phyloP scores from a whole-genome alignment of 1,139 yeast species.

The Geotrichum carabidarum region DNA sequence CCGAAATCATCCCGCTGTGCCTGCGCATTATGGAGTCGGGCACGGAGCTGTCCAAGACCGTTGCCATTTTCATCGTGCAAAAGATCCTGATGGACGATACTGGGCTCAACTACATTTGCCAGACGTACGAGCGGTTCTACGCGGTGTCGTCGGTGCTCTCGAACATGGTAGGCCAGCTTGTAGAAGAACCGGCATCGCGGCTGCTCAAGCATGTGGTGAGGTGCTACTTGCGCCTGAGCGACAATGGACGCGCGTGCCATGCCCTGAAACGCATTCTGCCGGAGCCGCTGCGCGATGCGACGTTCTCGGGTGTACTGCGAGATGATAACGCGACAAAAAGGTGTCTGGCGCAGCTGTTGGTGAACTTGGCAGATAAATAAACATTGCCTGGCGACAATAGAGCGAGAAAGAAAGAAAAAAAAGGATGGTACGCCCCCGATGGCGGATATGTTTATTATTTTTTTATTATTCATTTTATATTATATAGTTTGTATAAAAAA shows the following conservation, averaged over 20 bases:
- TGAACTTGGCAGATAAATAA: conserved; percentile 49
- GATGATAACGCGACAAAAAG: conserved; percentile 88
- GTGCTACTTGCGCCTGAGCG: conserved; percentile 63
- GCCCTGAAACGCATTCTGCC: conserved; percentile 83
- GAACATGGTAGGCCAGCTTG: conserved; percentile 83
- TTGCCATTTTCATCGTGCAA: conserved; percentile 91
- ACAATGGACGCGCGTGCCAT: conserved; percentile 84
- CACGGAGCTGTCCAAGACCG: conserved; percentile 89
- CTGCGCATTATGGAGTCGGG: conserved; percentile 93
- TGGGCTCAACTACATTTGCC: conserved; percentile 87
- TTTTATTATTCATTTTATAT: not conserved
- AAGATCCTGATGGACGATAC: conserved; percentile 87
- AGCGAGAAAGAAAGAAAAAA: no score
- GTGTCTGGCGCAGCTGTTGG: conserved; percentile 75
- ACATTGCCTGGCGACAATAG: no score
- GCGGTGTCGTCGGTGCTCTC: conserved; percentile 88
- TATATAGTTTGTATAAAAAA: not conserved
- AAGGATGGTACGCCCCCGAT: no score
- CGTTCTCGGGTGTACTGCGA: conserved; percentile 69
- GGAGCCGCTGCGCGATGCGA: conserved; percentile 83
- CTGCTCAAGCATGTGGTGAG: conserved; percentile 88
- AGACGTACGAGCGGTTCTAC: conserved; percentile 88
- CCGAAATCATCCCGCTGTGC: conserved; percentile 93
- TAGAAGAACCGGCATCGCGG: conserved; percentile 46
- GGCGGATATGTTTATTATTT: not conserved